Base-by-base conservation (phyloP, 2,329 filamentous ascomycete genomes). In the Hymenoscyphus repandus region DNA sequence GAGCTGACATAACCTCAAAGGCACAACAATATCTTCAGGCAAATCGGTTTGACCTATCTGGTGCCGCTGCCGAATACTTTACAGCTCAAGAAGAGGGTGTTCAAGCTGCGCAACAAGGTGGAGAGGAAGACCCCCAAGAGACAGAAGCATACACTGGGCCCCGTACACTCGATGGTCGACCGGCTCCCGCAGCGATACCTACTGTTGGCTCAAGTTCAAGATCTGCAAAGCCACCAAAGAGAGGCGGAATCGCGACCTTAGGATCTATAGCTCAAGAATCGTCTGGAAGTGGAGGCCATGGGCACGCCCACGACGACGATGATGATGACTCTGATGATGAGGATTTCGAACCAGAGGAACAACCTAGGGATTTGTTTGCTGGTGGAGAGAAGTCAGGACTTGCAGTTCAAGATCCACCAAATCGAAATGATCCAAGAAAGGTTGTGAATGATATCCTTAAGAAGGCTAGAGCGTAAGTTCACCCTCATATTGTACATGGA, bases 361-460 rank as follows among this genome's bases (percentile, higher is more conserved):
- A 82, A 56, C 74, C 75, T 6, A 73, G 82, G 54, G 87, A 93
- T 63, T 72, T 91, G 56, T 93, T 91, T 68, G 85, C 89, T 17
- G 89, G 89, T 46, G 89, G 89, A 32, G 89, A 92, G 70, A 93
- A 93, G 75, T 92, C 88, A 30, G 83, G 80, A 0, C 68, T 86
- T 41, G 83, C 83, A 18, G 79, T 86, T 20, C 82, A 86, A 62
- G 83, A 86, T 59, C 83, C 83, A 1, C 50, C 51, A 64, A 66
- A 74, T 45, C 68, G 69, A 39, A 70, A 75, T 2, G 76, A 78
- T 37, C 71, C 78, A 0, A 72, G 73, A 61, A 77, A 75, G 58
- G 71, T 85, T 51, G 78, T 86, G 57, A 77, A 76, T 49, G 81
- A 85, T 54, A 82, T 86, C 52, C 67, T 86, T 9, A 76, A 80